Percentiles rank a stretch among this genome's conserved stretches.
phyloP scores from a whole-genome alignment of 352 stramenopile species.

The Globisporangium lucens region DNA sequence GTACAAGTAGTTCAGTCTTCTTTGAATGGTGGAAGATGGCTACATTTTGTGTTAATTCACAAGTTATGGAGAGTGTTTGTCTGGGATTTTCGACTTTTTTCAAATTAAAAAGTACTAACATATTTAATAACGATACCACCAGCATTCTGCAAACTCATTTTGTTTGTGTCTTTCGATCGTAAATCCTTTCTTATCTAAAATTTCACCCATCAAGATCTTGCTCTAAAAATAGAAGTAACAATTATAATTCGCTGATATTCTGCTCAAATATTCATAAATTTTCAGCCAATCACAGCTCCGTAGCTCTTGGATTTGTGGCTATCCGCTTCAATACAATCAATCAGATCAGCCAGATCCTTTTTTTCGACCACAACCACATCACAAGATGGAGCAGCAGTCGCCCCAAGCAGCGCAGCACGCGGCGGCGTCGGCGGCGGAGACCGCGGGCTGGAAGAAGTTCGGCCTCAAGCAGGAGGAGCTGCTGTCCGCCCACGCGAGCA shows the following conservation, averaged over 20 bases:
- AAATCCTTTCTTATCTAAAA: neutral
- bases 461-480: constrained; percentile 30
- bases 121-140: neutral
- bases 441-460: constrained; percentile 27
- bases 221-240: neutral
- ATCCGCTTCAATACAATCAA: neutral
- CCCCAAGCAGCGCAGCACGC: constrained; percentile 12
- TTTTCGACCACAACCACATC: neutral
- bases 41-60: constrained; percentile 5
- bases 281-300: neutral
- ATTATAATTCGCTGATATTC: constrained; percentile 2
- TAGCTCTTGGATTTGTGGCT: neutral
- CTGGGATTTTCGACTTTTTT: neutral
- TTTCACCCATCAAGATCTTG: neutral
- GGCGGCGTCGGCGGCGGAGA: constrained; percentile 23
- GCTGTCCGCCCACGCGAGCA: neutral
- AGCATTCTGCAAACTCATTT: neutral
- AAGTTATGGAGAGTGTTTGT: constrained; percentile 6
- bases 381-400: constrained; percentile 5
- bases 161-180: neutral
- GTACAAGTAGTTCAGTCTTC: too few species aligned
- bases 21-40: neutral
- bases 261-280: neutral
- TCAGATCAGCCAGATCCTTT: neutral
- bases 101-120: neutral